Conservation (phyloP, 2,329 filamentous ascomycete genomes). For the Sarocladium strictum region DNA sequence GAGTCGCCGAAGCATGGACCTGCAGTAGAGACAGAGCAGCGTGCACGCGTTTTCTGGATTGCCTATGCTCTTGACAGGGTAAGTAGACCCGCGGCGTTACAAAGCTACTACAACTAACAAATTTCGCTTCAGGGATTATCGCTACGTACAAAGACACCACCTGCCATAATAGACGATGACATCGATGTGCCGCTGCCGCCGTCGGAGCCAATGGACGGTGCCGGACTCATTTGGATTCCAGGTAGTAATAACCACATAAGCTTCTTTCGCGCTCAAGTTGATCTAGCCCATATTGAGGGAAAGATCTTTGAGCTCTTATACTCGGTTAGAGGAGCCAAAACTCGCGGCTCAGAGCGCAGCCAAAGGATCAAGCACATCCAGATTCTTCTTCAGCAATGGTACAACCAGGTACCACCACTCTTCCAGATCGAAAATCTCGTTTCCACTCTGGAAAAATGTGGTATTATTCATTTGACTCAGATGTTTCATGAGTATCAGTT, state of each 20-base stretch:
- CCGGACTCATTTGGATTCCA: constrained; percentile 27
- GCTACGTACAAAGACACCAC: constrained; percentile 29
- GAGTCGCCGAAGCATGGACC: constrained; percentile 12
- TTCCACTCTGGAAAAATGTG: constrained; percentile 20
- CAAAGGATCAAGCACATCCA: constrained; percentile 22
- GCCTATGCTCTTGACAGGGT: constrained; percentile 36
- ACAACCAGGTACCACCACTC: constrained; percentile 23
- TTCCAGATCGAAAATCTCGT: constrained; percentile 29
- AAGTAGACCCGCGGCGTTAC: not conserved
- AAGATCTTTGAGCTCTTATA: constrained; percentile 34
- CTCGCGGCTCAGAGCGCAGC: constrained; percentile 23
- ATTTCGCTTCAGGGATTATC: constrained; percentile 13
- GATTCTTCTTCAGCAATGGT: constrained; percentile 31
- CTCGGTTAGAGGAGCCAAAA: constrained; percentile 21
- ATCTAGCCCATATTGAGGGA: constrained; percentile 34
- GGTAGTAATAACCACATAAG: constrained; percentile 29
- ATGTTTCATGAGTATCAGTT: constrained; percentile 31
- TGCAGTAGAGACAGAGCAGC: constrained; percentile 23
- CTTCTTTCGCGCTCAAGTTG: constrained; percentile 32
- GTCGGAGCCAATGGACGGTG: constrained; percentile 21
- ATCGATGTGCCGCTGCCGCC: constrained; percentile 33
- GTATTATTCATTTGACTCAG: constrained; percentile 28
- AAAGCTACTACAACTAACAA: not conserved
- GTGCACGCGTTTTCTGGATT: constrained; percentile 34
- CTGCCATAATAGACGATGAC: constrained; percentile 32